Percentiles rank a stretch among this genome's conserved stretches.
These are phyloP conservation scores for Abelmoschus esculentus DNA, from an alignment of 345 rosid genomes.

Conservation along the genomic window DNA sequence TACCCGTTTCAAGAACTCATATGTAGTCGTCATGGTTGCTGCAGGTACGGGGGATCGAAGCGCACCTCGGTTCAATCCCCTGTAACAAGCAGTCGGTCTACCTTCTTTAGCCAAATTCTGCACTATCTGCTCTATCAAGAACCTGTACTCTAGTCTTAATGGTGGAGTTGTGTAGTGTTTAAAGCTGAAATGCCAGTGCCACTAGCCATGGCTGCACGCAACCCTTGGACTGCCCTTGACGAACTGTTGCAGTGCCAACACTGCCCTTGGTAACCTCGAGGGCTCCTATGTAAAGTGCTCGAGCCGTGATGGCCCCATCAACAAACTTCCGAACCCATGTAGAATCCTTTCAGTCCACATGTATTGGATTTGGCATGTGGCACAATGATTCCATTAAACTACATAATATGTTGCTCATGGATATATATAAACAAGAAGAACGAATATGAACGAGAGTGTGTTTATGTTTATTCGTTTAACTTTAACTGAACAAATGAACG, in stretches of 20 bases:
- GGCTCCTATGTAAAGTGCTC: slow-evolving; percentile 41
- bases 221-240: slow-evolving; percentile 62
- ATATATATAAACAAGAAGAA: too few species aligned
- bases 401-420: too few species aligned
- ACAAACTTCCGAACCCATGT: too few species aligned
- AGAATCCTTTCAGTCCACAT: too few species aligned
- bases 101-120: slow-evolving; percentile 62
- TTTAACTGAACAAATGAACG: too few species aligned
- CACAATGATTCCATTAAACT: too few species aligned
- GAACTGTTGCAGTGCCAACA: slow-evolving; percentile 59
- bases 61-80: slow-evolving; percentile 79
- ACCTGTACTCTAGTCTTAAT: slow-evolving; percentile 83
- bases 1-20: slow-evolving; percentile 60
- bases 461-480: too few species aligned
- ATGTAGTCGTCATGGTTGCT: slow-evolving; percentile 78
- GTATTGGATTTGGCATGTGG: too few species aligned
- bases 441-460: too few species aligned
- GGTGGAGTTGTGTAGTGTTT: slow-evolving; percentile 65
- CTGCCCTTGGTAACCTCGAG: slow-evolving; percentile 79
- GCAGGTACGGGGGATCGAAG: slow-evolving; percentile 31
- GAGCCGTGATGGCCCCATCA: too few species aligned
- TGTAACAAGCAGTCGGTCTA: slow-evolving; percentile 65
- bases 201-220: slow-evolving; percentile 74
- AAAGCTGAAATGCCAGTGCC: slow-evolving; percentile 69
- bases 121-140: slow-evolving; percentile 56